Conservation (phyloP, 305 asterid species). For the Fraxinus latifolia region DNA sequence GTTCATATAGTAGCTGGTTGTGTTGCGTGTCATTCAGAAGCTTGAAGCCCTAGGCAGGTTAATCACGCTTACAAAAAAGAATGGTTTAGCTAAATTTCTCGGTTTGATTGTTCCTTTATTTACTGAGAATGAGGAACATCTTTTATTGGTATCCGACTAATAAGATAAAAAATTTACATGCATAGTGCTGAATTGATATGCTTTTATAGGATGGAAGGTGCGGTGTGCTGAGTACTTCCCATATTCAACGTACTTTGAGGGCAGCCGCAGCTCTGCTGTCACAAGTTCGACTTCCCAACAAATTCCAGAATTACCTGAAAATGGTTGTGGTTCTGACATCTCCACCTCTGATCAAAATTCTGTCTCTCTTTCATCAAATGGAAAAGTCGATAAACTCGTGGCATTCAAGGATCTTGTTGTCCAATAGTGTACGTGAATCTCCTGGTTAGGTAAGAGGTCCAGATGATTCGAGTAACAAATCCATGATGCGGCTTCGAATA, state of each 20-base stretch:
- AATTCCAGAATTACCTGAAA: constrained; percentile 42
- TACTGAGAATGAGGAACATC: background rate
- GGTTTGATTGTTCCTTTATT: background rate
- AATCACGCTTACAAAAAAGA: background rate
- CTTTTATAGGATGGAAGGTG: constrained; percentile 74
- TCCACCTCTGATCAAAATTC: constrained; percentile 29
- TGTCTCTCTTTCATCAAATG: constrained; percentile 48
- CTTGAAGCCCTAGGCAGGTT: background rate
- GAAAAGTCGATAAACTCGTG: constrained; percentile 55
- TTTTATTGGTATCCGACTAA: background rate
- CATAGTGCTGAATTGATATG: constrained; percentile 19
- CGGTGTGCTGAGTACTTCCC: constrained; percentile 80
- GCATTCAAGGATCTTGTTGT: constrained; percentile 53
- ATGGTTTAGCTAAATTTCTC: background rate
- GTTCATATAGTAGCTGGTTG: background rate
- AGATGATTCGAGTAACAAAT: constrained; percentile 15
- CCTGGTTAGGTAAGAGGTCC: constrained; percentile 26
- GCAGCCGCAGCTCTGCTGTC: constrained; percentile 62
- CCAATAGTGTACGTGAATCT: constrained; percentile 33
- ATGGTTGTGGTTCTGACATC: constrained; percentile 37
- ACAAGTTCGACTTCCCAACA: constrained; percentile 36
- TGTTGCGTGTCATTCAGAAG: background rate
- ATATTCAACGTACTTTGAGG: constrained; percentile 72
- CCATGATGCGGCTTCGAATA: constrained; percentile 22
- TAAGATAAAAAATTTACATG: background rate